Base-by-base conservation (phyloP, 768 basidiomycete species). In the Neoboletus magnificus region DNA sequence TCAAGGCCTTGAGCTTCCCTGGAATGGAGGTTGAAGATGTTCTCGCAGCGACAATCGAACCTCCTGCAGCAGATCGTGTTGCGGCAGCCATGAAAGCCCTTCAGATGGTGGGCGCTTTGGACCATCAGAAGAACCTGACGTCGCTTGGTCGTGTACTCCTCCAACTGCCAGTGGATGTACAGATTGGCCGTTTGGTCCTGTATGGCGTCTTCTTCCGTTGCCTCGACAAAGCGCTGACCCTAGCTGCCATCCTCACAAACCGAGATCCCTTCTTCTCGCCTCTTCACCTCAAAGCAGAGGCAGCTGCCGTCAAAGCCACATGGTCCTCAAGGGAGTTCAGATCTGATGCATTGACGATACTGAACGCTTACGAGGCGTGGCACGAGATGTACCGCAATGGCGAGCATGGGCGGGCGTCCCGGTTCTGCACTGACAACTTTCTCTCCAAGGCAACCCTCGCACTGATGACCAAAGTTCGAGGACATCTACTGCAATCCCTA, bases 141-240 rank as follows among this genome's bases (percentile, higher is more conserved):
- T 85, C 93, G 2, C 82, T 98, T 15, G 95, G 95, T 16, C 82
- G 86, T 22, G 89, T 98, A 15, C 80, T 98, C 23, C 82, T 95
- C 13, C 89, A 94, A 65, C 74, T 97, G 0, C 95, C 95, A 4
- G 85, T 97, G 39, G 93, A 97, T 49, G 91, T 84, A 1, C 89
- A 91, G 55, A 84, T 98, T 74, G 95, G 93, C 48, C 86, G 93
- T 54, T 76, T 98, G 47, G 88, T 93, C 50, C 78, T 98, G 5
- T 93, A 87, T 69, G 95, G 95, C 18, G 84, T 86, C 65, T 91
- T 97, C 77, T 96, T 96, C 84, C 84, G 89, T 55, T 97, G 94
- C 71, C 77, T 98, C 40, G 90, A 94, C 68, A 82, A 85, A 48
- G 90, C 91, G 0, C 71, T 98, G 58, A 91, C 93, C 5, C 80